Evolutionary conservation across 2,329 filamentous ascomycete genomes (phyloP).

Genomic region (Colletotrichum tofieldiae): DNA sequence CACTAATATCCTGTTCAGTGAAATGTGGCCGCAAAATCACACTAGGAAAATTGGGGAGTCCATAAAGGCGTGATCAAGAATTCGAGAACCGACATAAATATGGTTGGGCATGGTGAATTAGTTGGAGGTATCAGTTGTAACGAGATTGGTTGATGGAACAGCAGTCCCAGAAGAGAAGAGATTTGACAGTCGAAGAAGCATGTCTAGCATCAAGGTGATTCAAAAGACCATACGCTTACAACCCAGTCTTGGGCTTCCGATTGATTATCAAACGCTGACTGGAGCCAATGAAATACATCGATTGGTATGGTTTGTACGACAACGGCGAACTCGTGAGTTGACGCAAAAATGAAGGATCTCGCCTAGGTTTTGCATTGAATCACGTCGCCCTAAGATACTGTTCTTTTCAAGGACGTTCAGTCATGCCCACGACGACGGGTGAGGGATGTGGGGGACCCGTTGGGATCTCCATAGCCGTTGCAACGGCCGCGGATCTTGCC

Average conservation of each 20-base stretch:
- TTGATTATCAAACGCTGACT: background rate
- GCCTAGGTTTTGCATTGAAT: too few relatives aligned
- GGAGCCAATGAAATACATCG: background rate
- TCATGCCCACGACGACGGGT: background rate
- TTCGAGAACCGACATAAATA: too few relatives aligned
- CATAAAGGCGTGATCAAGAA: background rate
- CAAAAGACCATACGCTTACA: too few relatives aligned
- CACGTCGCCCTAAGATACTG: too few relatives aligned
- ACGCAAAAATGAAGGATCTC: rapidly evolving
- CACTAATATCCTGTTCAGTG: background rate
- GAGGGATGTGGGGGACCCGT: background rate
- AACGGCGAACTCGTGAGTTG: too few relatives aligned
- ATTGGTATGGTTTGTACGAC: rapidly evolving
- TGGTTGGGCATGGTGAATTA: too few relatives aligned
- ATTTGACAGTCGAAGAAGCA: background rate
- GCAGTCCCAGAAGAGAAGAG: background rate
- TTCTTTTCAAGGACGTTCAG: background rate
- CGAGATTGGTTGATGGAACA: background rate
- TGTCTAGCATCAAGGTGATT: too few relatives aligned
- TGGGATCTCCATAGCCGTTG: background rate
- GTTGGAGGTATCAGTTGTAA: too few relatives aligned
- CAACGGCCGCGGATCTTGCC: background rate
- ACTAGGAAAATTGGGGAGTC: background rate
- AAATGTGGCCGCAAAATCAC: background rate
- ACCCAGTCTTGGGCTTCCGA: background rate